A percentile compares a stretch with the other conserved stretches of the same genome.
These are phyloP conservation scores for Phylloporus sp. DNA, from an alignment of 768 basidiomycete genomes.

Conservation along the genomic window DNA sequence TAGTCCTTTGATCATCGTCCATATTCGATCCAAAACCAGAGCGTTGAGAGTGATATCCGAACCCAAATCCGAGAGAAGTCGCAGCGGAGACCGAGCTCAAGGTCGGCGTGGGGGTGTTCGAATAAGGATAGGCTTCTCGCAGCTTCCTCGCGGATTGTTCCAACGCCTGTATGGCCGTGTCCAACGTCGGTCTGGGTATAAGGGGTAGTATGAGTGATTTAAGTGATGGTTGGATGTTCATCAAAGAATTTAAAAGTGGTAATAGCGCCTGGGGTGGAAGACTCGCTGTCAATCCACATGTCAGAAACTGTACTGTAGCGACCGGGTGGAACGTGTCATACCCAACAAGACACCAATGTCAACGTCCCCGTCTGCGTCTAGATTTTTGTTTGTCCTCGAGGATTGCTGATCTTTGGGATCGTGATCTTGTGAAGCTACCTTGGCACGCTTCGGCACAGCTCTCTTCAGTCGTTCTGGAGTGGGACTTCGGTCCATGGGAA, in stretches of 20 bases:
- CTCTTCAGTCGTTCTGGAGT: conserved; percentile 76
- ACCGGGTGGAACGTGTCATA: conserved; percentile 32
- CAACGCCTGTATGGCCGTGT: conserved; percentile 65
- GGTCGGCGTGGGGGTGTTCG: conserved; percentile 40
- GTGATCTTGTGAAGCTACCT: conserved; percentile 20
- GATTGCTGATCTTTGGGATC: conserved; percentile 38
- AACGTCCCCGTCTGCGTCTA: conserved; percentile 40
- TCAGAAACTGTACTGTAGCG: conserved; percentile 6
- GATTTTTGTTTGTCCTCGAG: conserved; percentile 46
- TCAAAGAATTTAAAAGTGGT: conserved; percentile 64
- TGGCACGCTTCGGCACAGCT: conserved; percentile 61
- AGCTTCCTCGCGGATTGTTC: conserved; percentile 66
- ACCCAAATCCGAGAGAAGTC: conserved; percentile 31
- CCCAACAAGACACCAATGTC: conserved; percentile 79
- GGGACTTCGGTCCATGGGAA: conserved; percentile 81
- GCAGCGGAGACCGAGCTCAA: conserved; percentile 29
- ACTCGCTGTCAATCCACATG: conserved; percentile 48
- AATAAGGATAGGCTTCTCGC: conserved; percentile 81
- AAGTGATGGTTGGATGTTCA: conserved; percentile 62
- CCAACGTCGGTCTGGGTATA: conserved; percentile 80
- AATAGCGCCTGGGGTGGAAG: conserved; percentile 73
- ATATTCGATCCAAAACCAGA: conserved; percentile 31
- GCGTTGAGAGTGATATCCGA: conserved; percentile 22
- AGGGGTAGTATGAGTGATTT: conserved; percentile 69
- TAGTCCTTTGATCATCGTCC: conserved; percentile 25